Base-by-base conservation (phyloP, 2,329 filamentous ascomycete genomes). In the Zymoseptoria tritici region DNA sequence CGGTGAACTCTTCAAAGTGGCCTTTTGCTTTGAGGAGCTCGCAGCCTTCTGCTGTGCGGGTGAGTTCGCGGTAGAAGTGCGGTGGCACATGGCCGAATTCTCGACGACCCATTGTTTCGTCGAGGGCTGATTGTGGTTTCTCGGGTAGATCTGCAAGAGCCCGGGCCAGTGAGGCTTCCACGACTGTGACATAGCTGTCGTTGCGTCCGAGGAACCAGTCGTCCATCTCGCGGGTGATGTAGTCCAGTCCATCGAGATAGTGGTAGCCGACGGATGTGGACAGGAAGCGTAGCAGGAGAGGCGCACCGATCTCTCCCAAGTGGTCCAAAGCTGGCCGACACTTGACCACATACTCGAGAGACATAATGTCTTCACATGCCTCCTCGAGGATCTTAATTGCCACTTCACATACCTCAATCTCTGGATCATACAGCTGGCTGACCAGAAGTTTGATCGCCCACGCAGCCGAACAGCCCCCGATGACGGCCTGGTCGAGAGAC, bases 201-300 rank as follows among this genome's bases (percentile, higher is more conserved):
- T 99, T 99, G 52, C 94, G 86, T 13, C 94, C 94, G 19, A 99
- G 81, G 71, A 97, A 99, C 94, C 94, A 99, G 76, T 99, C 95
- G 67, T 99, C 94, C 94, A 99, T 99, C 74, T 99, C 95, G 72
- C 96, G 94, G 62, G 92, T 97, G 74, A 99, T 99, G 72, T 99
- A 99, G 77, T 99, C 95, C 51, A 99, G 80, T 0, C 92, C 94
- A 71, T 97, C 91, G 5, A 99, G 81, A 74, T 99, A 99, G 74
- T 97, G 92, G 71, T 99, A 99, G 55, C 94, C 94, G 59, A 97
- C 93, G 2, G 92, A 97, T 0, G 93, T 97, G 0, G 92, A 97
- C 57, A 99, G 75, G 74, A 99, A 99, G 49, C 94, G 88, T 56
- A 99, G 79, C 4, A 99, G 82, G 21, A 99, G 79, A 1, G 95